phyloP scores from a whole-genome alignment of 305 asterid species.

The Fraxinus sp. region DNA sequence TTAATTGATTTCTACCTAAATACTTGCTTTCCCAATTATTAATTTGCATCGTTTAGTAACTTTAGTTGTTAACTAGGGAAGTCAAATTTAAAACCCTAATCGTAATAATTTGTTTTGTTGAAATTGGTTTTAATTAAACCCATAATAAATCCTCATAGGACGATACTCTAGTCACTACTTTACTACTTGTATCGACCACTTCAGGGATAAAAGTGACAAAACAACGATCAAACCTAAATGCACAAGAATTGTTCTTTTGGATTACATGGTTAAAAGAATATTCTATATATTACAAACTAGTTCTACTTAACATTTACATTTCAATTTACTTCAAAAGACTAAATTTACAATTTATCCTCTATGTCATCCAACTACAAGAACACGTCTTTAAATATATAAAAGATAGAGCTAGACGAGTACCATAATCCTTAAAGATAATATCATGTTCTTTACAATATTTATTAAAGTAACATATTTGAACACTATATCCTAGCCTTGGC shows the following conservation, averaged over 20 bases:
- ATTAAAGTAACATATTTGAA: constrained; percentile 2
- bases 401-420: constrained; percentile 10
- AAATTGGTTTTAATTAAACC: neutral
- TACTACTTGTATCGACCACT: neutral
- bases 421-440: neutral
- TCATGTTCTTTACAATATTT: neutral
- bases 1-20: neutral
- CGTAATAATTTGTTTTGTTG: neutral
- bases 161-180: neutral
- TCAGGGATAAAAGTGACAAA: neutral
- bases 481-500: neutral
- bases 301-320: neutral
- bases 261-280: neutral
- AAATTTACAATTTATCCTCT: neutral
- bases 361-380: neutral
- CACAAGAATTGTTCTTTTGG: neutral
- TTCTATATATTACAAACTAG: neutral
- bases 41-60: neutral
- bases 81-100: neutral
- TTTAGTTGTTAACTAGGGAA: neutral
- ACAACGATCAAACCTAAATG: neutral
- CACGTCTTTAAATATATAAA: neutral
- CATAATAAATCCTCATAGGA: neutral
- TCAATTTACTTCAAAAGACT: neutral
- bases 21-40: neutral